Evolutionary conservation across 495 filamentous ascomycete species (phyloP).

Genomic region (Melanomma pulvis-pyrius): DNA sequence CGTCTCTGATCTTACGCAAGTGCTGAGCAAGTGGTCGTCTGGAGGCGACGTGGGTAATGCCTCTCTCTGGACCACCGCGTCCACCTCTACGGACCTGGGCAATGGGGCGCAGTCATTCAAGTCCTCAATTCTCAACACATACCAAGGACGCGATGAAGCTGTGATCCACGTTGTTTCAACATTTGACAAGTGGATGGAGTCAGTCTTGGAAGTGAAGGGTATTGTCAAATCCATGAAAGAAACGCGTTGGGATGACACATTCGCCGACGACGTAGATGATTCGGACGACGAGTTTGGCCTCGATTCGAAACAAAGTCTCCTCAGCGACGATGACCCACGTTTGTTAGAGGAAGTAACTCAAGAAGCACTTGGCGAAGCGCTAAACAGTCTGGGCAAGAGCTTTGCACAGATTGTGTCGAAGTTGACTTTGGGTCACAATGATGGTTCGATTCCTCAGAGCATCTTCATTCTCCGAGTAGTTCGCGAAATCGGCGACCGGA

Average conservation of each 20-base stretch:
- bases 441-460: constrained; percentile 54
- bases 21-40: constrained; percentile 34
- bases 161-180: constrained; percentile 60
- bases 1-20: constrained; percentile 56
- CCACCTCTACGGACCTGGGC: constrained; percentile 54
- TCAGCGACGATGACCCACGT: constrained; percentile 74
- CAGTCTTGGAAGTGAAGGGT: constrained; percentile 61
- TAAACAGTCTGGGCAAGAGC: constrained; percentile 59
- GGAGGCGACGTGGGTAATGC: constrained; percentile 38
- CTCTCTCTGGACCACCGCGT: constrained; percentile 51
- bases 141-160: constrained; percentile 67
- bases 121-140: constrained; percentile 52
- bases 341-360: constrained; percentile 64
- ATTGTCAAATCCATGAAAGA: constrained; percentile 68
- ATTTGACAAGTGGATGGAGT: constrained; percentile 70
- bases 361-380: constrained; percentile 59
- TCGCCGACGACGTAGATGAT: constrained; percentile 71
- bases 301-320: constrained; percentile 62
- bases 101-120: constrained; percentile 62
- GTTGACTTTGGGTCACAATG: constrained; percentile 42
- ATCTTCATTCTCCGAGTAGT: constrained; percentile 75
- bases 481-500: constrained; percentile 69
- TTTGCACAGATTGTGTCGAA: constrained; percentile 52
- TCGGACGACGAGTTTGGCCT: constrained; percentile 45
- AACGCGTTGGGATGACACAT: constrained; percentile 74